A percentile compares a stretch with the other conserved stretches of the same genome.
phyloP scores from a whole-genome alignment of 106 monocot species.

The Dendrobium chrysotoxum region DNA sequence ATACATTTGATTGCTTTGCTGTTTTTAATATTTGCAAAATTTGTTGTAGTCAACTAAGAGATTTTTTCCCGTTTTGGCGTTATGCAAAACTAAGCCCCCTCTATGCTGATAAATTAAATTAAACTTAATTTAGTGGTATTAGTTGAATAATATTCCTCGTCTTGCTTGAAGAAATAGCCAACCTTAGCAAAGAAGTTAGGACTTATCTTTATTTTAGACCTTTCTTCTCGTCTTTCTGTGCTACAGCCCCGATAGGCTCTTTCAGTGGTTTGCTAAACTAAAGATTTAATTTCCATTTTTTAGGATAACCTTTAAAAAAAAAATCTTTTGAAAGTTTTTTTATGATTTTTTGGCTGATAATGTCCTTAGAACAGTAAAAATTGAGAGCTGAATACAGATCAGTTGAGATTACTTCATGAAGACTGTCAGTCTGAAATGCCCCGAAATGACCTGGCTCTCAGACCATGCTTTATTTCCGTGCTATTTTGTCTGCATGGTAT shows the following conservation, averaged over 20 bases:
- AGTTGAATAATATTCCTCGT: neutral
- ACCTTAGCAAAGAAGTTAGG: neutral
- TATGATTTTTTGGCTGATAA: no score
- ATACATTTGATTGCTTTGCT: neutral
- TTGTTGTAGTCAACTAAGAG: neutral
- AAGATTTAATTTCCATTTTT: neutral
- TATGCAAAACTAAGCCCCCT: neutral
- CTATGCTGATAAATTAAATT: neutral
- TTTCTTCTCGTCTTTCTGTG: neutral
- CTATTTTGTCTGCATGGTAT: neutral
- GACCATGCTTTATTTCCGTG: no score
- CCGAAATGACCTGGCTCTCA: neutral
- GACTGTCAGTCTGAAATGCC: neutral
- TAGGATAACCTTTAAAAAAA: neutral
- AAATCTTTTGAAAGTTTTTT: neutral
- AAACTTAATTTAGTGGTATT: neutral
- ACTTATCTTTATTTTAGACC: neutral
- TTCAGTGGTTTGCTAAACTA: neutral
- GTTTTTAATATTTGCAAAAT: neutral
- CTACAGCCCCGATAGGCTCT: neutral
- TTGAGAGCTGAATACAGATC: neutral
- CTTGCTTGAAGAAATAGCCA: neutral
- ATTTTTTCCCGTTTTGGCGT: neutral
- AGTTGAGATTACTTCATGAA: neutral
- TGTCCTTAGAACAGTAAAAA: neutral